These are phyloP conservation scores for Staphylotrichum longicolle DNA, from an alignment of 495 filamentous ascomycete genomes.

Conservation along the genomic window DNA sequence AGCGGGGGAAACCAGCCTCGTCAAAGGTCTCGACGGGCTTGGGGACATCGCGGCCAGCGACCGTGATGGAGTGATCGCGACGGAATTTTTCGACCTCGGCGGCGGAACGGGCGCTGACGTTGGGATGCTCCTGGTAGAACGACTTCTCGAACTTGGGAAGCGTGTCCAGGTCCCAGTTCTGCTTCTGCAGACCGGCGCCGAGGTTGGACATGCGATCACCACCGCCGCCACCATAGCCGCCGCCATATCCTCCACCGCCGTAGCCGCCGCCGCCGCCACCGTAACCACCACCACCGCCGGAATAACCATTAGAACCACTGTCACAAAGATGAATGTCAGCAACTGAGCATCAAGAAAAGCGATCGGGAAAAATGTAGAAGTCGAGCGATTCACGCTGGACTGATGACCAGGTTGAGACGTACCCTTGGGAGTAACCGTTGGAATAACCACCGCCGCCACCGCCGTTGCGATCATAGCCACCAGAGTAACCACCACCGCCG, in stretches of 20 bases:
- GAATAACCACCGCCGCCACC: constrained; percentile 24
- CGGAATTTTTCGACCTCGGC: constrained; percentile 86
- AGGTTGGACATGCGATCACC: constrained; percentile 94
- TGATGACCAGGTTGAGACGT: constrained; percentile 12
- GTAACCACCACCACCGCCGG: constrained; percentile 22
- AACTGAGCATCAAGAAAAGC: constrained; percentile 25
- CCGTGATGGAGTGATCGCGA: constrained; percentile 71
- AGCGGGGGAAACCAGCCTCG: constrained; percentile 92
- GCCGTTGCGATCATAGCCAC: constrained; percentile 32
- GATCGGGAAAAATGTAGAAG: constrained; percentile 19
- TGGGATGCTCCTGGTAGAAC: constrained; percentile 93
- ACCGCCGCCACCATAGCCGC: constrained; percentile 58
- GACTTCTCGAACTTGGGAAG: constrained; percentile 98
- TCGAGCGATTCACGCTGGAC: too few relatives aligned
- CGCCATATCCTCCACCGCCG: constrained; percentile 46
- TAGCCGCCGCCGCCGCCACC: constrained; percentile 34
- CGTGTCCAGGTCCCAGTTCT: constrained; percentile 75
- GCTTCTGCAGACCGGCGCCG: constrained; percentile 78
- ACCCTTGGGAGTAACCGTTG: constrained; percentile 32
- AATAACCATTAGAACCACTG: constrained; percentile 36
- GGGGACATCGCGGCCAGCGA: constrained; percentile 75
- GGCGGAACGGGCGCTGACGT: constrained; percentile 68
- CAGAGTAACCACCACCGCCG: constrained; percentile 44
- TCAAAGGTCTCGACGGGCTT: constrained; percentile 95
- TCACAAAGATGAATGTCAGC: constrained; percentile 27